Percentiles rank a stretch among this genome's conserved stretches.
Conservation (phyloP, 441 rosid genomes). For the Pelargonium myrrhifolium region DNA sequence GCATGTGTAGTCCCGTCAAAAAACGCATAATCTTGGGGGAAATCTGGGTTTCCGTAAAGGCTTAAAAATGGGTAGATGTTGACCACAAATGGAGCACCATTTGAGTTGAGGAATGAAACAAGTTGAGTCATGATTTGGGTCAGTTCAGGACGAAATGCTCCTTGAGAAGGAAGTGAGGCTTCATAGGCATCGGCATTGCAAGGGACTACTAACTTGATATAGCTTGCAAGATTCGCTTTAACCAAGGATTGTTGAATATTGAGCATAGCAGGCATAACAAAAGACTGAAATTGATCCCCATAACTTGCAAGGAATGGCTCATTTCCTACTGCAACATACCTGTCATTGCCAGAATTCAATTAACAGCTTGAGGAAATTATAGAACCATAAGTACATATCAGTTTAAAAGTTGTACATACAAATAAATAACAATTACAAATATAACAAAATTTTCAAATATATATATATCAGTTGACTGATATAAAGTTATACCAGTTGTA, state of each 20-base stretch:
- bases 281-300: conserved; percentile 53
- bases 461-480: no score
- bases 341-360: conserved; percentile 11
- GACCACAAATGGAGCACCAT: conserved; percentile 81
- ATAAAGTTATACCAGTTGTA: no score
- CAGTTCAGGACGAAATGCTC: conserved; percentile 77
- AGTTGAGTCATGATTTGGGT: conserved; percentile 72
- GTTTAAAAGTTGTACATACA: no score
- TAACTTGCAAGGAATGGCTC: conserved; percentile 84
- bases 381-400: neutral
- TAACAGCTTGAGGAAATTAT: conserved; percentile 10
- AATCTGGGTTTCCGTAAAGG: conserved; percentile 76
- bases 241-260: conserved; percentile 76
- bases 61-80: conserved; percentile 95
- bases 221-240: conserved; percentile 69
- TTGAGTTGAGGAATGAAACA: conserved; percentile 72
- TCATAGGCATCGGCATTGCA: conserved; percentile 95
- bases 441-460: no score
- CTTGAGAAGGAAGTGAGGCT: conserved; percentile 74
- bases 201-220: conserved; percentile 78
- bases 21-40: conserved; percentile 90
- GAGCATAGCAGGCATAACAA: conserved; percentile 70
- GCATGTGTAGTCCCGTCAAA: conserved; percentile 79
- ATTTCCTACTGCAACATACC: conserved; percentile 83
- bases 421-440: no score